Percentiles rank a stretch among this genome's conserved stretches.
Conservation (phyloP, 768 basidiomycete species). For the Leccinum pellstonianum region DNA sequence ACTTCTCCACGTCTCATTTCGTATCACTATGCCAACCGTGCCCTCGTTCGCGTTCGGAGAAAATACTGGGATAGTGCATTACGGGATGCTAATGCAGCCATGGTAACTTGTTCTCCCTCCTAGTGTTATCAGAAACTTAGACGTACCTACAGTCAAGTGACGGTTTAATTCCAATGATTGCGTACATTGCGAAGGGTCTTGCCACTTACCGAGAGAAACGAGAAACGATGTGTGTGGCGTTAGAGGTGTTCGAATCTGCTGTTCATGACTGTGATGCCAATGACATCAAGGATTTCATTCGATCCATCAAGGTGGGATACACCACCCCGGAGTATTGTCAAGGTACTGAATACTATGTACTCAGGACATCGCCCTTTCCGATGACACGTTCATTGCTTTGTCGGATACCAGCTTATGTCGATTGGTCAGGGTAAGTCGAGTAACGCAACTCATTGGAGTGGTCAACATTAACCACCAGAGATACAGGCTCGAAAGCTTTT, state of each 20-base stretch:
- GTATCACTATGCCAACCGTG: slow-evolving; percentile 14
- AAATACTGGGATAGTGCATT: slow-evolving; percentile 4
- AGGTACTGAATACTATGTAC: background rate
- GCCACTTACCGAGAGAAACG: background rate
- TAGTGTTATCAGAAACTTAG: background rate
- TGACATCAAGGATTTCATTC: background rate
- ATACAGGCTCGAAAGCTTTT: slow-evolving; percentile 1
- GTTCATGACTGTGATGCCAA: background rate
- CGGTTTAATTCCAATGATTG: background rate
- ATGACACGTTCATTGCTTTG: background rate
- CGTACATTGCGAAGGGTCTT: slow-evolving; percentile 6
- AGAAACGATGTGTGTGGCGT: background rate
- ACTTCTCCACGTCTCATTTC: background rate
- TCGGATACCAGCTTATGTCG: background rate
- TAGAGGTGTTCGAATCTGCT: background rate
- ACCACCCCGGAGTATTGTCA: background rate
- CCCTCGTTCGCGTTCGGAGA: slow-evolving; percentile 12
- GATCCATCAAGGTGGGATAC: slow-evolving; percentile 8
- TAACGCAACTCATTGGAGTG: background rate
- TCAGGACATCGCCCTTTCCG: slow-evolving; percentile 8
- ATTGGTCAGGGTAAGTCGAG: background rate
- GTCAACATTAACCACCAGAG: background rate
- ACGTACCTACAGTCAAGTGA: background rate
- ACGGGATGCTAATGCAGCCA: slow-evolving; percentile 1
- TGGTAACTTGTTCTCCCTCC: background rate